Conservation (phyloP, 768 basidiomycete genomes). For the Tulasnella sp. region DNA sequence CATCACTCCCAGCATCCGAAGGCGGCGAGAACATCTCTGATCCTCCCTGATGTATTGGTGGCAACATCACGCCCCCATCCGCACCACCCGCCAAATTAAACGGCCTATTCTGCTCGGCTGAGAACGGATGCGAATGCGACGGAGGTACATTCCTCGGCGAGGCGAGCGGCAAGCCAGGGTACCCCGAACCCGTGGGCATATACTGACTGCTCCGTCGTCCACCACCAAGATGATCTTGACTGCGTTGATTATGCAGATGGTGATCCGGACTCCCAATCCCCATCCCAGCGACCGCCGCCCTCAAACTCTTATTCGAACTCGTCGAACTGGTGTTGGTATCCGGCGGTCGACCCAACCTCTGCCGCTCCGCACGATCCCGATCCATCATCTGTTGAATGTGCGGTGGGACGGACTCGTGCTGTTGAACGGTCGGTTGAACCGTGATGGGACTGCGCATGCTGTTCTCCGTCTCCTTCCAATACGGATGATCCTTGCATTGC, state of each 20-base stretch:
- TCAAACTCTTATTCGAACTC: slow-evolving; percentile 10
- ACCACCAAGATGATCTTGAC: background rate
- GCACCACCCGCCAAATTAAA: slow-evolving; percentile 26
- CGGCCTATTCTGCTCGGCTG: slow-evolving; percentile 29
- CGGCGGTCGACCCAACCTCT: background rate
- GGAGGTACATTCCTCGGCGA: slow-evolving; percentile 38
- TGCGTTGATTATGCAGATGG: slow-evolving; percentile 1
- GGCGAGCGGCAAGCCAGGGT: slow-evolving; percentile 28
- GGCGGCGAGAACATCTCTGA: no score
- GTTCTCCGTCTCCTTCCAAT: slow-evolving; percentile 61
- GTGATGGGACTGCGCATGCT: slow-evolving; percentile 7
- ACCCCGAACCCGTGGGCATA: slow-evolving; percentile 21
- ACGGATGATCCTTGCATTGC: slow-evolving; percentile 81
- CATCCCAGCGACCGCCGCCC: slow-evolving; percentile 6
- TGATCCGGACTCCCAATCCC: background rate
- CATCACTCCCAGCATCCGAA: no score
- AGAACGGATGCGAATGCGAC: slow-evolving; percentile 37
- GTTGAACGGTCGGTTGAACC: slow-evolving; percentile 1
- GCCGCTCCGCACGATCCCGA: background rate
- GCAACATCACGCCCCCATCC: slow-evolving; percentile 17
- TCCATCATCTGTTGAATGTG: background rate
- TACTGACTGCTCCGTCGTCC: background rate
- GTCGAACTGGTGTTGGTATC: slow-evolving; percentile 9
- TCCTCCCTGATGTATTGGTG: slow-evolving; percentile 24
- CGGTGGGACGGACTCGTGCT: background rate